Conservation (phyloP, 768 basidiomycete genomes). For the Goffeauzyma gilvescens region DNA sequence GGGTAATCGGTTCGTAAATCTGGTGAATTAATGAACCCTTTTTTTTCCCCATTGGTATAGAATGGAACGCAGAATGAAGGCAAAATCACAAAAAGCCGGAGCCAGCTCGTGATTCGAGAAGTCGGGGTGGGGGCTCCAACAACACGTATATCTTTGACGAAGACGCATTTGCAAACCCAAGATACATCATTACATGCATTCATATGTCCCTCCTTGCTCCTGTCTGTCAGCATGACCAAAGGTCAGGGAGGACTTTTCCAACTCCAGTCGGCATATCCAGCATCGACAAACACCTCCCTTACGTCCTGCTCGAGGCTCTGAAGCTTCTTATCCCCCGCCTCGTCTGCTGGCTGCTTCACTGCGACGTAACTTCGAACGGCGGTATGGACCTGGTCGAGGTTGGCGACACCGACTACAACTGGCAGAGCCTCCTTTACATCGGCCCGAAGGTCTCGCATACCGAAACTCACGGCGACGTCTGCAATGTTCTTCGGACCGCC, state of each 20-base stretch:
- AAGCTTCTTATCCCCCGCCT: slow-evolving; percentile 3
- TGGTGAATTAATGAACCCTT: too few species aligned
- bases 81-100: too few species aligned
- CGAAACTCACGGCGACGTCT: slow-evolving; percentile 27
- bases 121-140: too few species aligned
- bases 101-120: too few species aligned
- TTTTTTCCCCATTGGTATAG: too few species aligned
- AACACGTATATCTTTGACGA: too few species aligned
- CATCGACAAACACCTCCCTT: slow-evolving; percentile 12
- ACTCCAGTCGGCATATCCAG: slow-evolving; percentile 19
- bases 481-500: slow-evolving; percentile 11
- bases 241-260: slow-evolving; percentile 22
- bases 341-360: slow-evolving; percentile 3
- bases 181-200: too few species aligned
- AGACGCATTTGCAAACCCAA: too few species aligned
- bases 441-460: slow-evolving; percentile 16
- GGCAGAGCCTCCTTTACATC: slow-evolving; percentile 14
- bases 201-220: too few species aligned
- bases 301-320: slow-evolving; percentile 9
- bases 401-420: slow-evolving; percentile 26
- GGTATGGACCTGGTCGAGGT: slow-evolving; percentile 15
- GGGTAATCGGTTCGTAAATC: too few species aligned
- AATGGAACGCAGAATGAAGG: too few species aligned
- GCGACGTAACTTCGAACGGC: slow-evolving; percentile 1
- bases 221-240: too few species aligned